These are phyloP conservation scores for Simmondsia chinensis DNA, from an alignment of 148 eudicot genomes.

Conservation along the genomic window DNA sequence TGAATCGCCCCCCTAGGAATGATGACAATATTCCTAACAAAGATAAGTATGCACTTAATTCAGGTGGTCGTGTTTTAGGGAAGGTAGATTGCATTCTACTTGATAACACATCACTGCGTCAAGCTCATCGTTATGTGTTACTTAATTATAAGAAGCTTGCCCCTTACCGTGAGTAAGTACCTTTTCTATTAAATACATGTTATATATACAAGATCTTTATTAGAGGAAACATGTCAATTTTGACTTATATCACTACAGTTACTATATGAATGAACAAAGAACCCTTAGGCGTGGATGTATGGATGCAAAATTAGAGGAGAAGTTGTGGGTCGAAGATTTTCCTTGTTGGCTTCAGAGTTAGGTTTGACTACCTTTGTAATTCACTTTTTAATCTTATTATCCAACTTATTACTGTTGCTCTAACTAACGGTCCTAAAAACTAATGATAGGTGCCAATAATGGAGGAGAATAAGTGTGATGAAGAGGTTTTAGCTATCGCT, in stretches of 20 bases:
- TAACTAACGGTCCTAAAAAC: not conserved
- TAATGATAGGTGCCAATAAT: not conserved
- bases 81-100: no score
- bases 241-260: not conserved
- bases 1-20: not conserved
- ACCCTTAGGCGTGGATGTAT: no score
- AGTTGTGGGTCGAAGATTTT: no score
- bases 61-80: not conserved
- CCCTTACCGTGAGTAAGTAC: not conserved
- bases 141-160: not conserved
- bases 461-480: not conserved
- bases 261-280: no score
- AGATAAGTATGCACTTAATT: not conserved
- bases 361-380: no score
- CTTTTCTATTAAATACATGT: not conserved
- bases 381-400: no score
- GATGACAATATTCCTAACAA: not conserved
- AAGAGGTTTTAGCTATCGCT: not conserved
- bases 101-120: not conserved
- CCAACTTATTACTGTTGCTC: no score
- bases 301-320: no score
- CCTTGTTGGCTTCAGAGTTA: no score
- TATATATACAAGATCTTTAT: not conserved
- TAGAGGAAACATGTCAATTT: not conserved
- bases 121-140: slow-evolving; percentile 2